Evolutionary conservation across 2,329 filamentous ascomycete species (phyloP), one percentile per base, ranked within the genome.

Genomic region (Calcarisporium arbuscula): DNA sequence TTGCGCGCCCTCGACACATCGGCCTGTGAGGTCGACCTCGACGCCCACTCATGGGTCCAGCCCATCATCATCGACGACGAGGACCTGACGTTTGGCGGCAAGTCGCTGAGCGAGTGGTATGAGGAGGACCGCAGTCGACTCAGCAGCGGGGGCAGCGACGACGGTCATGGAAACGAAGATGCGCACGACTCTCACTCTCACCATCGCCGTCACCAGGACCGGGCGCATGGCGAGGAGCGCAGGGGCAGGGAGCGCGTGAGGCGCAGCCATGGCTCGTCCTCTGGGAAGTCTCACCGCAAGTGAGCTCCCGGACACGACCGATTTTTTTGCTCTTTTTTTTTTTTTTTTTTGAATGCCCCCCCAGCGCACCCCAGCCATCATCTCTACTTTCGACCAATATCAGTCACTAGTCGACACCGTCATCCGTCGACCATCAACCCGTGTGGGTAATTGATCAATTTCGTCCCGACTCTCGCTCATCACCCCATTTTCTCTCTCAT

Each of bases 21-120:
- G 27, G 51, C 55, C 8, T 41, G 47, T 28, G 55, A 62, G 43
- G 46, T 60, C 40, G 59, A 62, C 36, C 43, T 48, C 39, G 39
- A 45, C 35, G 49, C 55, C 27, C 53, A 58, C 39, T 41, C 56
- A 29, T 77, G 72, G 72, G 65, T 72, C 42, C 62, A 68, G 35
- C 65, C 69, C 21, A 77, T 69, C 20, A 60, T 72, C 40, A 78
- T 78, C 46, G 72, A 78, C 36, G 74, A 78, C 49, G 72, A 77
- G 37, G 74, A 78, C 43, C 60, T 78, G 23, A 76, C 67, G 52
- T 78, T 77, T 46, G 72, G 72, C 36, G 74, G 74, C 47, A 78
- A 77, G 64, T 64, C 71, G 25, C 54, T 78, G 27, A 72, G 72
- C 52, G 58, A 66, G 12, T 77, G 72, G 72, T 74, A 78, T 52